Conservation (phyloP, 768 basidiomycete species). For the Mycena latifolia region DNA sequence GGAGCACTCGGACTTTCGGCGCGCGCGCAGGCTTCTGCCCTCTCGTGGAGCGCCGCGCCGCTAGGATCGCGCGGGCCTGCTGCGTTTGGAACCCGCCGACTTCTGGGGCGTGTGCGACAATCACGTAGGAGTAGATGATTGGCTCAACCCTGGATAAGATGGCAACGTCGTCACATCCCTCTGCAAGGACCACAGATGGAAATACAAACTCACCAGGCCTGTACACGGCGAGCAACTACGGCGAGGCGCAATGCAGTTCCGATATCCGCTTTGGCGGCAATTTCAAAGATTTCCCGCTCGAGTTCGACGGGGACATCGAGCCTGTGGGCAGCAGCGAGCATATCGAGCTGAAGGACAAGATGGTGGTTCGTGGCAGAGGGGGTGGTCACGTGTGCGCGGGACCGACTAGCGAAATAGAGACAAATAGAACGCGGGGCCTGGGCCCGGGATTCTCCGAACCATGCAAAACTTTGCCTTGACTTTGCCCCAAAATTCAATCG, state of each 20-base stretch:
- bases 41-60: neutral
- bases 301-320: conserved; percentile 32
- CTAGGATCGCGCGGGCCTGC: neutral
- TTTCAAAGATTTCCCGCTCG: conserved; percentile 32
- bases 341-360: neutral
- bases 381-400: neutral
- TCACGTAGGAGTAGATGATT: conserved; percentile 26
- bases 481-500: no score
- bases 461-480: no score
- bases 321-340: neutral
- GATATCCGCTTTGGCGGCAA: conserved; percentile 23
- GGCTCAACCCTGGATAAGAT: conserved; percentile 27
- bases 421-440: no score
- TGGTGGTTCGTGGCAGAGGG: neutral
- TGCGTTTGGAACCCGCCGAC: neutral
- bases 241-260: conserved; percentile 24
- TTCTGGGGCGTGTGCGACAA: conserved; percentile 16
- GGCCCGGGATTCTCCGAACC: no score
- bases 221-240: conserved; percentile 28
- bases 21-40: neutral
- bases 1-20: neutral
- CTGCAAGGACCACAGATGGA: neutral
- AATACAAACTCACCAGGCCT: conserved; percentile 15
- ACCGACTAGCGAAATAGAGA: no score
- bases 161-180: neutral